Evolutionary conservation across 768 basidiomycete species (phyloP).

Genomic region (Plicaturopsis crispa): DNA sequence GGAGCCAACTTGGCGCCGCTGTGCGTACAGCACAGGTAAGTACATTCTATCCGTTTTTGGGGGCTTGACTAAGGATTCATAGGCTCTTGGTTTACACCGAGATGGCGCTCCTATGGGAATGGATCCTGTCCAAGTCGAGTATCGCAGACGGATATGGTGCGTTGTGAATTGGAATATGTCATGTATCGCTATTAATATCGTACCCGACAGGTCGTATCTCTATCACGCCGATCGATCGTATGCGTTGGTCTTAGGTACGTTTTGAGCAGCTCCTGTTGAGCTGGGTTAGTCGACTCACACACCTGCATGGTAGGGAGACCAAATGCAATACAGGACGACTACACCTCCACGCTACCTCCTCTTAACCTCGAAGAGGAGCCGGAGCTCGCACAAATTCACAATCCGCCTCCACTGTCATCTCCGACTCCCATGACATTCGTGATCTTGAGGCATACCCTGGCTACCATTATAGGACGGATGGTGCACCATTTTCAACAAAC

Average conservation of each 20-base stretch:
- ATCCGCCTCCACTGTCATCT: slow-evolving; percentile 48
- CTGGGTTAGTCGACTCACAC: too few species aligned
- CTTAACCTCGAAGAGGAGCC: slow-evolving; percentile 65
- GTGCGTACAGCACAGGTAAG: slow-evolving; percentile 87
- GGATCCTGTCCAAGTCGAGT: slow-evolving; percentile 73
- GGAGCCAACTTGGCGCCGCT: slow-evolving; percentile 92
- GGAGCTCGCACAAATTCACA: slow-evolving; percentile 33
- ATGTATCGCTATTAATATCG: slow-evolving; percentile 9
- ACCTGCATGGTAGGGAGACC: too few species aligned
- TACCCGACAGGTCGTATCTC: slow-evolving; percentile 86
- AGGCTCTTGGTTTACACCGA: slow-evolving; percentile 87
- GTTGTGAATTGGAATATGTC: slow-evolving; percentile 6
- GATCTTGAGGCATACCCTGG: slow-evolving; percentile 77
- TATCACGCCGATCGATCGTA: slow-evolving; percentile 94
- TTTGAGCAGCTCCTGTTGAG: too few species aligned
- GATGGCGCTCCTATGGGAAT: slow-evolving; percentile 78
- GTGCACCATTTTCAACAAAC: slow-evolving; percentile 92
- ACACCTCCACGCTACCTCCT: slow-evolving; percentile 75
- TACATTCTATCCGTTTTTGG: too few species aligned
- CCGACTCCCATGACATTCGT: slow-evolving; percentile 87
- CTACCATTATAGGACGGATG: slow-evolving; percentile 81
- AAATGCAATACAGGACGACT: slow-evolving; percentile 82
- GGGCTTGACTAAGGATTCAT: too few species aligned
- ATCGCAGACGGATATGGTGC: slow-evolving; percentile 85
- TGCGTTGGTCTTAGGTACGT: slow-evolving; percentile 82